Evolutionary conservation across 495 filamentous ascomycete species (phyloP), one percentile per base, ranked within the genome.

Genomic region (Neurospora sp.): DNA sequence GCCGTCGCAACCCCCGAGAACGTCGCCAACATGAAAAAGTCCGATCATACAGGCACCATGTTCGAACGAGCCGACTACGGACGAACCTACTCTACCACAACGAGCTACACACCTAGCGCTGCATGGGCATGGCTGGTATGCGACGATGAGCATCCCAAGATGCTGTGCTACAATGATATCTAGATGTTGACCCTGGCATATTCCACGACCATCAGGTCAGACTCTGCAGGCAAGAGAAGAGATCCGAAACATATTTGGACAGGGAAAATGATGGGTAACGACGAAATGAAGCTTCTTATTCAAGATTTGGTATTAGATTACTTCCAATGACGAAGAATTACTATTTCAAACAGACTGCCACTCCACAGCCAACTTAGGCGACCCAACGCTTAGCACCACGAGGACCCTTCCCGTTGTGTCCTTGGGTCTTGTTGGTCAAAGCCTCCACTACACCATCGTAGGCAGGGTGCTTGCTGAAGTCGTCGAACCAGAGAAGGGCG

Each of bases 381-480:
- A 27, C 11, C 20, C 20, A 59, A 3, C 48, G 48, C 48, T 27
- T 59, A 14, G 20, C 23, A 14, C 48, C 48, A 59, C 48, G 48
- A 31, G 48, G 20, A 59, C 11, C 48, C 20, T 59, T 59, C 14
- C 48, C 48, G 10, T 59, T 7, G 1, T 59, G 48, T 59, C 48
- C 48, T 23, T 31, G 48, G 23, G 48, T 59, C 48, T 59, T 59
- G 48, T 59, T 59, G 20, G 48, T 79, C 12, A 80, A 70, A 39
- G 77, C 79, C 74, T 80, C 77, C 10, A 79, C 71, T 14, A 81
- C 73, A 31, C 79, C 81, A 18, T 78, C 71, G 70, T 82, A 91
- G 6, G 89, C 89, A 1, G 89, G 87, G 81, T 91, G 88, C 80
- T 85, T 88, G 11, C 71, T 81, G 42, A 87, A 85, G 74, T 89